Evolutionary conservation across 352 stramenopile genomes (phyloP), one percentile per base, ranked within the genome.

Genomic region (Blastocystis sp.): DNA sequence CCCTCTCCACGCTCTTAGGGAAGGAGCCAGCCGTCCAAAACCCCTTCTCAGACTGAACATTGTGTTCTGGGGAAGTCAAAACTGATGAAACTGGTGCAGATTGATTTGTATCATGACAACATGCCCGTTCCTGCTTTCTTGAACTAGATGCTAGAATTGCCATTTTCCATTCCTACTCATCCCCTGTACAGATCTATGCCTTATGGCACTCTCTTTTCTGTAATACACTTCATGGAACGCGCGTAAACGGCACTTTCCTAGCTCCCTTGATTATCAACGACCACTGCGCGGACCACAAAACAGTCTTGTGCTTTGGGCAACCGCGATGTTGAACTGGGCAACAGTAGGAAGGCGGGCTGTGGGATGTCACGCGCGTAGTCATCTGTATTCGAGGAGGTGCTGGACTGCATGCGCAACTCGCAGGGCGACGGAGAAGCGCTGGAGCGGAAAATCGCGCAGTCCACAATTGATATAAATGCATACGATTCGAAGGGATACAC

Each of bases 401-500:
- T 68, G 48, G 61, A 84, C 42, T 69, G 74, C 54, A 68, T 84
- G 74, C 57, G 38, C 10, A 21, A 66, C 24, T 59, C 24, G 34
- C 57, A 84, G 24, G 74, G 74, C 4, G 74, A 84, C 48, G 40
- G 21, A 2, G 28, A 28, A 14, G 24, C 34, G n/a, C 74, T 84
- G 24, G 74, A 69, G 34, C 14, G 28, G 17, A 19, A 69, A 14
- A 57, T 84, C 9, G 66, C 65, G 21, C 52, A 69, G 42, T 63
- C 21, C 11, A 6, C 54, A 34, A 54, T 84, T 57, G 74, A 84
- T 84, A 69, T 84, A 19, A 84, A 84, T 69, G 74, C 74, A 17
- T 84, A 84, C 45, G 74, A 84, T 43, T 68, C 54, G 17, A 52
- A 38, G n/a, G 74, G 74, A 38, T 48, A 52, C 40, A 84, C 74